These are phyloP conservation scores for Dactylonectria macrodidyma DNA, from an alignment of 2,329 filamentous ascomycete species.

Conservation along the genomic window DNA sequence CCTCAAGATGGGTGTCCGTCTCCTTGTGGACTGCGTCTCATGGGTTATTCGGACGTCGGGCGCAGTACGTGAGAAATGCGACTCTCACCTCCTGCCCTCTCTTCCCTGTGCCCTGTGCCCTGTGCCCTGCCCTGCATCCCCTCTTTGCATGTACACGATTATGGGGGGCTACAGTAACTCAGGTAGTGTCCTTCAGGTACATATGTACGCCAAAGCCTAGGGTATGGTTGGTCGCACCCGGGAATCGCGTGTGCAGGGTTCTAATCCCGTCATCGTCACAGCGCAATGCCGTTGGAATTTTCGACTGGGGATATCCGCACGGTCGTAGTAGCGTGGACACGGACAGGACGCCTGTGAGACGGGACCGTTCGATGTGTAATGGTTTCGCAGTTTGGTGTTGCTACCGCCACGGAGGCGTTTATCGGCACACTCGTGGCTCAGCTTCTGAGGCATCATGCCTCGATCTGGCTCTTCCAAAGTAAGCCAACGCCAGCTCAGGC, in stretches of 20 bases:
- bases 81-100: background rate
- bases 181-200: background rate
- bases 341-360: no score
- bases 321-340: background rate
- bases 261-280: slow-evolving; percentile 1
- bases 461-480: slow-evolving; percentile 6
- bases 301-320: background rate
- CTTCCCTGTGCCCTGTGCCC: background rate
- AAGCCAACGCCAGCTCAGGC: slow-evolving; percentile 5
- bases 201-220: background rate
- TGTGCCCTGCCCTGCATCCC: background rate
- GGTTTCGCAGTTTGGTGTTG: background rate
- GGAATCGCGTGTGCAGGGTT: background rate
- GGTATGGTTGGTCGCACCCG: background rate
- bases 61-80: background rate
- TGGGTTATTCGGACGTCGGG: background rate
- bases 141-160: background rate
- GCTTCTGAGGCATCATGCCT: slow-evolving; percentile 12
- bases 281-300: background rate
- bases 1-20: background rate
- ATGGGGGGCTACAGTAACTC: background rate
- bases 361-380: no score
- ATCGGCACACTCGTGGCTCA: background rate
- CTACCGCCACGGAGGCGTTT: background rate
- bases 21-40: slow-evolving; percentile 4